Evolutionary conservation across 306 rosid species (phyloP).

Genomic region (Heteromeles arbutifolia): DNA sequence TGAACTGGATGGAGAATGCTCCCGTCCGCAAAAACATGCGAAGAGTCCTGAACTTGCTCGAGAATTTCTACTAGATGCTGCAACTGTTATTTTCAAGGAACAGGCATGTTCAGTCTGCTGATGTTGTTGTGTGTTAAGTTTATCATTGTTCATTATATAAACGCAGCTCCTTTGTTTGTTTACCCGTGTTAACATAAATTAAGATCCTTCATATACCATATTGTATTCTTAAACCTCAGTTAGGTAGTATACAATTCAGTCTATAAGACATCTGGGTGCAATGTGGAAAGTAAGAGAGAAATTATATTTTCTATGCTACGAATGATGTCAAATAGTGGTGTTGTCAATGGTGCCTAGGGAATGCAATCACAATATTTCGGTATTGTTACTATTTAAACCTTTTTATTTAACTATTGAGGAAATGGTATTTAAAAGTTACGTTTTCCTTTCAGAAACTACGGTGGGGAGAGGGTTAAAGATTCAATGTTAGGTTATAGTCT

Average conservation of each 20-base stretch:
- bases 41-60: conserved; percentile 99
- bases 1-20: conserved; percentile 93
- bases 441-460: background rate
- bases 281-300: background rate
- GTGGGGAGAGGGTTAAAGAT: background rate
- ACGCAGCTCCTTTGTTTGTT: background rate
- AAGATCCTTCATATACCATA: background rate
- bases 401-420: background rate
- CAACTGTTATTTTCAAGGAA: conserved; percentile 94
- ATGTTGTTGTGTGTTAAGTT: background rate
- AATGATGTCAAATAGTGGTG: background rate
- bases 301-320: background rate
- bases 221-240: background rate
- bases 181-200: background rate
- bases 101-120: conserved; percentile 55
- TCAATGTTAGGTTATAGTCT: too few species aligned
- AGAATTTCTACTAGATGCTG: conserved; percentile 94
- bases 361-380: background rate
- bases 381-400: background rate
- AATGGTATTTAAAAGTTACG: background rate
- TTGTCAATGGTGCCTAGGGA: background rate
- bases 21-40: conserved; percentile 99
- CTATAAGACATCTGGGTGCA: background rate
- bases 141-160: background rate
- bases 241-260: background rate